Evolutionary conservation across 331 rosid genomes (phyloP), one percentile per base, ranked within the genome.

Genomic region (Pyracantha coccinea): DNA sequence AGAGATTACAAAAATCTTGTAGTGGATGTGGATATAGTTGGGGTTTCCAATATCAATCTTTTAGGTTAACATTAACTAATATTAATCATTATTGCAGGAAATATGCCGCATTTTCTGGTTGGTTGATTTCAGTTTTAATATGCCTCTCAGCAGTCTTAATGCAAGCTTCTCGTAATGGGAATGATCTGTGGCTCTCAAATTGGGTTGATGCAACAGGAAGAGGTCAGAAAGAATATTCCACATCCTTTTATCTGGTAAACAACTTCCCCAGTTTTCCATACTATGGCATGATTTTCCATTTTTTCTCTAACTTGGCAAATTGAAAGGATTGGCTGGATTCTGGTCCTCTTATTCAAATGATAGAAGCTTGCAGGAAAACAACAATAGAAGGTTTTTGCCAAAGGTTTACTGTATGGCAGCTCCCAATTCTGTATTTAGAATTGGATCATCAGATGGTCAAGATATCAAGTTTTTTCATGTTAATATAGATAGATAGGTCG

Each of bases 141-240:
- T 86, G 89, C 83, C 76, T 87, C 59, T 92, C 99, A 45, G 97
- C 99, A 78, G 77, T 88, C 78, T 67, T 94, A 71, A 94, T 94
- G 99, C 99, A 94, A 88, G 97, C 91, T 79, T 88, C 97, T 45
- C 97, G 97, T 72, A 92, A 90, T 74, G 99, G 97, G 72, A 94
- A 92, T 83, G 99, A 94, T 88, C 79, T 94, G 81, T 94, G 99
- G 99, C 72, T 94, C 27, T 94, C 99, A 70, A 87, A 77, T 80
- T 94, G 99, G 99, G 99, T 94, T 69, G 99, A 94, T 81, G 81
- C 97, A 35, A 78, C 90, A 63, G 85, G 76, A 82, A 79, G 78
- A 69, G 74, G 91, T 73, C 87, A 82, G 84, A 84, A 80, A 75
- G 85, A 79, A 62, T 66, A 84, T 79, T 85, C 95, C 58, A 77